Evolutionary conservation across 1,139 yeast species (phyloP).

Genomic region (Oligophagozyma castellii): DNA sequence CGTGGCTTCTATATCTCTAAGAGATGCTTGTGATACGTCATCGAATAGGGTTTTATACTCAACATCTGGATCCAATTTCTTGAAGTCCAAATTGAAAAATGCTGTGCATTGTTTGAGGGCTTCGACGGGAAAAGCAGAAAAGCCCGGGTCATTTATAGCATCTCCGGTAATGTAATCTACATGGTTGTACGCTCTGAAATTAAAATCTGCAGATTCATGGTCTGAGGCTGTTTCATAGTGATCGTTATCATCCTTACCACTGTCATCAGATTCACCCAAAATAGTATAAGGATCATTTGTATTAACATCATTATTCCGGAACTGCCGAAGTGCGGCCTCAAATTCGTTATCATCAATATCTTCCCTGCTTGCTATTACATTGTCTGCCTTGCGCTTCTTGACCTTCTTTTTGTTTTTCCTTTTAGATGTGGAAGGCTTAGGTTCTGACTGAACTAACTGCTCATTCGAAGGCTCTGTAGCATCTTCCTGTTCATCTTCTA

Average conservation of each 20-base stretch:
- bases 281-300: conserved; percentile 7
- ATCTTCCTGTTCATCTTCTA: conserved; percentile 21
- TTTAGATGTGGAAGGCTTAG: conserved; percentile 8
- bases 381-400: conserved; percentile 7
- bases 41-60: conserved; percentile 69
- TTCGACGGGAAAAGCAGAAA: conserved; percentile 32
- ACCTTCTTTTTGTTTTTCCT: conserved; percentile 15
- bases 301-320: conserved; percentile 14
- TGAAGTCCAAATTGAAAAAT: conserved; percentile 32
- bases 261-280: conserved; percentile 7
- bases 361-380: conserved; percentile 5
- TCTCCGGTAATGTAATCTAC: conserved; percentile 15
- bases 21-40: conserved; percentile 49
- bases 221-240: conserved; percentile 28
- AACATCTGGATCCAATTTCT: conserved; percentile 63
- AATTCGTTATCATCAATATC: conserved; percentile 14
- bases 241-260: conserved; percentile 11
- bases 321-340: conserved; percentile 20
- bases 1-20: conserved; percentile 59
- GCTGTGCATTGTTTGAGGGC: conserved; percentile 29
- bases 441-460: neutral
- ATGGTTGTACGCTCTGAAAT: conserved; percentile 26
- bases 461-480: conserved; percentile 5
- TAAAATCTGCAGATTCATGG: conserved; percentile 21
- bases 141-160: conserved; percentile 8